Evolutionary conservation across 2,329 filamentous ascomycete species (phyloP).

Genomic region (Clarireedia sp.): DNA sequence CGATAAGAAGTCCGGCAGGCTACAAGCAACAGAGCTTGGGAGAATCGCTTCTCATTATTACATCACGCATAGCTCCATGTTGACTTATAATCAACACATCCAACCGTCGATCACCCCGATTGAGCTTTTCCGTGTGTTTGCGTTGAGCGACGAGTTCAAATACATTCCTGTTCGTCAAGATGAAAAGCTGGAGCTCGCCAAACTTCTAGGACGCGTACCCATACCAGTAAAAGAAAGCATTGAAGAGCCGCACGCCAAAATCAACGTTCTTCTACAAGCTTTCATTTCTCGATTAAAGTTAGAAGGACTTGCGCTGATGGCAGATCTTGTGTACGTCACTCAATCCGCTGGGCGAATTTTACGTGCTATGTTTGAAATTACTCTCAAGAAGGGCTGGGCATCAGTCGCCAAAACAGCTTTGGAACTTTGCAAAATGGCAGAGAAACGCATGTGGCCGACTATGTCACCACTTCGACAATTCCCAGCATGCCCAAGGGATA

Average conservation of each 20-base stretch:
- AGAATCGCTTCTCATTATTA: conserved; percentile 98
- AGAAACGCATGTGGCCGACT: conserved; percentile 99
- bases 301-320: conserved; percentile 91
- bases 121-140: conserved; percentile 93
- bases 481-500: conserved; percentile 69
- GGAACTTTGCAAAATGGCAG: conserved; percentile 96
- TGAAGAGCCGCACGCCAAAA: conserved; percentile 94
- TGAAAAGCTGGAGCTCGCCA: conserved; percentile 92
- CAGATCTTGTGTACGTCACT: conserved; percentile 96
- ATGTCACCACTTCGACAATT: conserved; percentile 97
- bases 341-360: conserved; percentile 96
- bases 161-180: conserved; percentile 97
- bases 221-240: conserved; percentile 97
- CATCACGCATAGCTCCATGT: conserved; percentile 92
- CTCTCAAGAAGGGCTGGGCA: conserved; percentile 94
- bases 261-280: conserved; percentile 93
- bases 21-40: conserved; percentile 89
- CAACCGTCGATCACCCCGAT: conserved; percentile 89
- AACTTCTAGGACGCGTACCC: conserved; percentile 80
- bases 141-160: conserved; percentile 95
- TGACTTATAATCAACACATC: conserved; percentile 92
- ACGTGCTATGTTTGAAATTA: conserved; percentile 92
- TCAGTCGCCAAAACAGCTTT: conserved; percentile 86
- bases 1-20: conserved; percentile 81
- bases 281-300: conserved; percentile 93